These are phyloP conservation scores for Tuber calosporum DNA, from an alignment of 495 filamentous ascomycete species.

Conservation along the genomic window DNA sequence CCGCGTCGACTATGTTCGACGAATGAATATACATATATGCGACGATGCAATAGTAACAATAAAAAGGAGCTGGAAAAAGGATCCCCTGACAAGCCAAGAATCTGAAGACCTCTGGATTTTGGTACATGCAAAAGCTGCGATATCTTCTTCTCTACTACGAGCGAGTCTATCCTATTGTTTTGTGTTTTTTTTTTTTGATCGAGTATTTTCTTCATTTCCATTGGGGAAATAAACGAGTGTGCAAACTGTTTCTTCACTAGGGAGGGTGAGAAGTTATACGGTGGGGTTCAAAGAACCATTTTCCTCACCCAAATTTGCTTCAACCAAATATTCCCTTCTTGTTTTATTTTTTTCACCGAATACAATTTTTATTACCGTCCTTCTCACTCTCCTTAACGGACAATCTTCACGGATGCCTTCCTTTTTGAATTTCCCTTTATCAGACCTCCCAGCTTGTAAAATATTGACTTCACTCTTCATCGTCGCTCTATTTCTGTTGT, in stretches of 20 bases:
- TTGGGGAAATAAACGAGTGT: background rate
- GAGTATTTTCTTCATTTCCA: background rate
- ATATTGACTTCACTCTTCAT: constrained; percentile 6
- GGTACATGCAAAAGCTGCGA: background rate
- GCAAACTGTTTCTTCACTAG: background rate
- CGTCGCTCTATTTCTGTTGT: constrained; percentile 5
- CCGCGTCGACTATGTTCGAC: background rate
- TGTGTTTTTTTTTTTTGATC: background rate
- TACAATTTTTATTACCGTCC: background rate
- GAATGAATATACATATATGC: constrained; percentile 1
- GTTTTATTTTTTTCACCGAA: background rate
- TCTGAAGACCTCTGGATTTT: background rate
- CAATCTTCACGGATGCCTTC: constrained; percentile 25
- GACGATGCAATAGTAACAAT: background rate
- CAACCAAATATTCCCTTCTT: background rate
- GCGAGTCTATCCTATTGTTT: background rate
- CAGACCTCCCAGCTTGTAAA: constrained; percentile 11
- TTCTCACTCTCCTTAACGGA: constrained; percentile 32
- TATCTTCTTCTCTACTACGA: background rate
- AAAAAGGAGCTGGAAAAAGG: background rate
- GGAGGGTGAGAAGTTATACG: background rate
- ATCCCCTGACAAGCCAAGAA: background rate
- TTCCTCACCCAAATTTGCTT: background rate
- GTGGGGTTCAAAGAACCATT: background rate
- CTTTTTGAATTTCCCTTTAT: constrained; percentile 26